These are phyloP conservation scores for Kockiozyma suomiensis DNA, from an alignment of 805 yeast genomes.

Conservation along the genomic window DNA sequence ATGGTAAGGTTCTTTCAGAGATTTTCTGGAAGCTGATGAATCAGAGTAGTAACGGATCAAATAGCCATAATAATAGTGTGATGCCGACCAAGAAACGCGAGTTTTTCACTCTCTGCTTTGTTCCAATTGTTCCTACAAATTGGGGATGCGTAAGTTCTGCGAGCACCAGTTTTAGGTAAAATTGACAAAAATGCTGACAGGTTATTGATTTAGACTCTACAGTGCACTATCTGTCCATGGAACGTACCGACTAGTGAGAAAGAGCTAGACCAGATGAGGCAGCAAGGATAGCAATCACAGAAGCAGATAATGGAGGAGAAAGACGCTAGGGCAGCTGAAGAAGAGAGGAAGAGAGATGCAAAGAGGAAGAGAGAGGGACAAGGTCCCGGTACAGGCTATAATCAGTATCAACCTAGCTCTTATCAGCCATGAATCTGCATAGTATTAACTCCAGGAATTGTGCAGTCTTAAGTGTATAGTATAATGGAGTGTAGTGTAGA, in stretches of 20 bases:
- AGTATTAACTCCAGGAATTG: neutral
- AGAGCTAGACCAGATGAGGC: constrained; percentile 11
- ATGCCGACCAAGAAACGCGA: constrained; percentile 36
- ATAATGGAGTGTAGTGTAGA: neutral
- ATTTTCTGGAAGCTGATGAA: neutral
- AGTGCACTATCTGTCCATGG: constrained; percentile 27
- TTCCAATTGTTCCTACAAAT: constrained; percentile 40
- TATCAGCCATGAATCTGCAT: constrained; percentile 8
- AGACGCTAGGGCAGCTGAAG: neutral
- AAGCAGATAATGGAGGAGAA: neutral
- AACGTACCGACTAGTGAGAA: constrained; percentile 1
- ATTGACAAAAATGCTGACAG: no score
- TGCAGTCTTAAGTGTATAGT: neutral
- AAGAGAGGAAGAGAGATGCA: neutral
- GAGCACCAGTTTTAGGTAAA: neutral
- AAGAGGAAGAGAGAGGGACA: neutral
- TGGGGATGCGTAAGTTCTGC: constrained; percentile 34
- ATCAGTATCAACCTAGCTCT: constrained; percentile 15
- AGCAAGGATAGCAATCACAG: constrained; percentile 12
- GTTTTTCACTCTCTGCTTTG: constrained; percentile 41
- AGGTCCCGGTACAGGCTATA: constrained; percentile 19
- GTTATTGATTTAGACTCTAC: constrained; percentile 7
- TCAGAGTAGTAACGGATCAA: neutral
- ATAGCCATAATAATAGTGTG: constrained; percentile 18
- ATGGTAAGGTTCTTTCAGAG: constrained; percentile 31